A percentile compares a stretch with the other conserved stretches of the same genome.
phyloP scores from a whole-genome alignment of 2,329 filamentous ascomycete genomes.

The Hypoxylon sp. region DNA sequence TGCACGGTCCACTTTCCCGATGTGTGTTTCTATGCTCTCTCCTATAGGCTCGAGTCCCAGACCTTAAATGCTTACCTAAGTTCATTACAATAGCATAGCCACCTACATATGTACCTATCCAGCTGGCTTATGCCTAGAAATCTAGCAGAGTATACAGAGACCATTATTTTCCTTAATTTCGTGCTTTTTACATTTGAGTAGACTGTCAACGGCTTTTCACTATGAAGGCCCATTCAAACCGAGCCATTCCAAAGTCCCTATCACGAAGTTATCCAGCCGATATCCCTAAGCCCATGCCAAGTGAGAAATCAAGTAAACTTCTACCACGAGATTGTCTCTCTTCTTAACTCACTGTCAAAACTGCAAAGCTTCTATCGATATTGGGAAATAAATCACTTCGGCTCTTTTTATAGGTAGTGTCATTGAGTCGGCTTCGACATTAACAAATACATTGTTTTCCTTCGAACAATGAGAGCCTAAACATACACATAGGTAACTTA shows the following conservation, averaged over 20 bases:
- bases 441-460: neutral
- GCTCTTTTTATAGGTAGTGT: neutral
- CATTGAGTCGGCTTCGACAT: neutral
- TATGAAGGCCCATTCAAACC: too few relatives aligned
- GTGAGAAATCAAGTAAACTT: neutral
- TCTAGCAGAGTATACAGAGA: too few relatives aligned
- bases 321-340: neutral
- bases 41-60: conserved; percentile 18
- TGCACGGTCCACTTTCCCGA: conserved; percentile 20
- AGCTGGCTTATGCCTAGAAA: too few relatives aligned
- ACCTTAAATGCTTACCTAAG: neutral
- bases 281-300: neutral
- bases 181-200: too few relatives aligned
- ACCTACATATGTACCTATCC: too few relatives aligned
- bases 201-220: too few relatives aligned
- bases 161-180: too few relatives aligned
- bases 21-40: conserved; percentile 8
- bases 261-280: neutral
- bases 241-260: too few relatives aligned
- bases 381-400: neutral
- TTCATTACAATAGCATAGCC: too few relatives aligned
- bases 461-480: neutral
- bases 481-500: neutral
- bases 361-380: neutral
- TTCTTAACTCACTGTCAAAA: neutral